phyloP scores from a whole-genome alignment of 257 asterid species.

The Paulownia fortunei region DNA sequence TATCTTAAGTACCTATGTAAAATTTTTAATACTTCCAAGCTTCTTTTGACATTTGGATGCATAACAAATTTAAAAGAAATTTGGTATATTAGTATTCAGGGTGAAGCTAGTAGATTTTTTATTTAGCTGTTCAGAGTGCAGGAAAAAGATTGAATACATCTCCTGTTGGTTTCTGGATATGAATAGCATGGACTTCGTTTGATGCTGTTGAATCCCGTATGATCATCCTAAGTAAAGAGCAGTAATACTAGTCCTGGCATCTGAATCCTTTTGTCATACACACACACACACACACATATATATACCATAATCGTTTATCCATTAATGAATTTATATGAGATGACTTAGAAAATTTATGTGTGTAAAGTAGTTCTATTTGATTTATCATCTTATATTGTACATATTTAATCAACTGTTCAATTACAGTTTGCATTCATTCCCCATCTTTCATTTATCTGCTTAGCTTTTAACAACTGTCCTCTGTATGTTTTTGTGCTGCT shows the following conservation, averaged over 20 bases:
- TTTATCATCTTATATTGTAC: not conserved
- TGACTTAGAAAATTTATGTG: not conserved
- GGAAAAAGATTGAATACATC: not conserved
- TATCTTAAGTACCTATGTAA: not conserved
- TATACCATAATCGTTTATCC: not conserved
- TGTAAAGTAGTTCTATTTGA: not conserved
- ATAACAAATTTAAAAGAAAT: not conserved
- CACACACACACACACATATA: not conserved
- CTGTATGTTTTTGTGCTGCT: conserved; percentile 27
- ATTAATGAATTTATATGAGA: not conserved
- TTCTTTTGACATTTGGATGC: not conserved
- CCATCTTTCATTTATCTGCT: conserved; percentile 13
- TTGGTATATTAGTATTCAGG: not conserved
- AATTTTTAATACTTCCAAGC: not conserved
- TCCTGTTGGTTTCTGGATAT: not conserved
- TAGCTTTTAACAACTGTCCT: conserved; percentile 23
- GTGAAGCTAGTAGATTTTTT: not conserved
- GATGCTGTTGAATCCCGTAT: too few species aligned
- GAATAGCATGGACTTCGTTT: too few species aligned
- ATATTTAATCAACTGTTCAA: not conserved
- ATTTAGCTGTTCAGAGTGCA: not conserved
- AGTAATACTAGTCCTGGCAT: not conserved
- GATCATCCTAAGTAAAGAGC: not conserved
- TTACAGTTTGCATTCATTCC: not conserved
- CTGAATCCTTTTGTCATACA: not conserved